Evolutionary conservation across 176 grass and related monocot genomes (phyloP).

Genomic region (Carex myosuroides): DNA sequence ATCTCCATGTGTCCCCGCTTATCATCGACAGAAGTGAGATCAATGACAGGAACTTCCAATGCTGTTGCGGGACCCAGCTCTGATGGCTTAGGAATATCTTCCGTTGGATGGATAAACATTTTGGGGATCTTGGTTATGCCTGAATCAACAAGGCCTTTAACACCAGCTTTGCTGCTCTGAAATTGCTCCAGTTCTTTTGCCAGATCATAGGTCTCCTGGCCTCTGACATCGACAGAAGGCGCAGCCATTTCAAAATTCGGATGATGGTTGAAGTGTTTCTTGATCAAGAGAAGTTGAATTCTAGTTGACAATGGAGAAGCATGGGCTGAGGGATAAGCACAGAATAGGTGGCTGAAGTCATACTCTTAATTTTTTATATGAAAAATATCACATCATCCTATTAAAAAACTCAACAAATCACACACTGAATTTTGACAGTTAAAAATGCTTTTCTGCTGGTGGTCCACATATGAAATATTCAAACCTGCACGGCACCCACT

Average conservation of each 20-base stretch:
- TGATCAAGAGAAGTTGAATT: conserved; percentile 6
- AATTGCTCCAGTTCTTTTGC: conserved; percentile 18
- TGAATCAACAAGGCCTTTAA: conserved; percentile 23
- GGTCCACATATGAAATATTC: conserved; percentile 1
- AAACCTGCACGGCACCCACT: background rate
- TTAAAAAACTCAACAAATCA: background rate
- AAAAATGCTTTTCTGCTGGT: background rate
- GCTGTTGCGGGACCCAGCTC: background rate
- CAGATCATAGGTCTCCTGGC: background rate
- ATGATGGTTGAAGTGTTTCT: background rate
- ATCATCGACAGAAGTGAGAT: conserved; percentile 3
- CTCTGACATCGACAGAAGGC: background rate
- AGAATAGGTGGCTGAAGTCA: background rate
- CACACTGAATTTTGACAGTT: background rate
- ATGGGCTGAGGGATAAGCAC: background rate
- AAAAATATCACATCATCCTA: background rate
- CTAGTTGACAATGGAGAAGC: background rate
- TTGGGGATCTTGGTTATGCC: conserved; percentile 27
- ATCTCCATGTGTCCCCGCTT: background rate
- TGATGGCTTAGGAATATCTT: background rate
- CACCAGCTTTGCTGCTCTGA: conserved; percentile 11
- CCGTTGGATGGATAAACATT: conserved; percentile 18
- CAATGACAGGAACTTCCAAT: conserved; percentile 19
- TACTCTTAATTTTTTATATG: background rate
- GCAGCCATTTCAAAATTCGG: background rate